Conservation (phyloP, 176 grass and related monocot genomes). For the Oryza meridionalis region DNA sequence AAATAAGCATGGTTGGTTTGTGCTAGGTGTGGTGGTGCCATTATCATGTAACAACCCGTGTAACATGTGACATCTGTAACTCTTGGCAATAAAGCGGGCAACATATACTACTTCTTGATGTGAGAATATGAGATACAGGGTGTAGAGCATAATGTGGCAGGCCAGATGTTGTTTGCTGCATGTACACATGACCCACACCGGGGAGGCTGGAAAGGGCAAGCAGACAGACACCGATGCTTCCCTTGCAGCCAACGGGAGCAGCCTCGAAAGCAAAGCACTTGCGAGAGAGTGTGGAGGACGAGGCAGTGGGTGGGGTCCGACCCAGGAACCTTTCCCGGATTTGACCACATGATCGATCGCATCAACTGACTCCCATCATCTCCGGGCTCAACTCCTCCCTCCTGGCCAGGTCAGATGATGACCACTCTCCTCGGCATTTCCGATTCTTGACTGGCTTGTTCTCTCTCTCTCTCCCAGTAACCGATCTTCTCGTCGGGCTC, state of each 20-base stretch:
- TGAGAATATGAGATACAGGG: neutral
- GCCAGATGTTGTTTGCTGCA: neutral
- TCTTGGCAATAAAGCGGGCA: neutral
- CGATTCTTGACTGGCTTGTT: neutral
- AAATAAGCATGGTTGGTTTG: neutral
- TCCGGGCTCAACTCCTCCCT: neutral
- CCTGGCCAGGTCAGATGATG: neutral
- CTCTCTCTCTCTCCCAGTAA: neutral
- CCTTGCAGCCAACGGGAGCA: neutral
- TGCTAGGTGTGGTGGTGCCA: neutral
- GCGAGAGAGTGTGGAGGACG: neutral
- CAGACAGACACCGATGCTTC: neutral
- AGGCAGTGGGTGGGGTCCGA: slow-evolving; percentile 5
- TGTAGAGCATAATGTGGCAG: neutral
- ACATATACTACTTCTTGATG: neutral
- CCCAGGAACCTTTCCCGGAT: slow-evolving; percentile 15
- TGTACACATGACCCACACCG: too few relatives aligned
- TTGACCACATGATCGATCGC: slow-evolving; percentile 45
- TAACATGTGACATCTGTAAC: neutral
- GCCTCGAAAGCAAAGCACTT: neutral
- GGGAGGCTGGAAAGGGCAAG: neutral
- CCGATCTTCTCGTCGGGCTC: slow-evolving; percentile 9
- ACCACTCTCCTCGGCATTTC: slow-evolving; percentile 2
- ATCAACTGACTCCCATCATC: slow-evolving; percentile 21
- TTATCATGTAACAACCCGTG: neutral